phyloP scores from a whole-genome alignment of 495 filamentous ascomycete species.

The Cairneyella variabilis region DNA sequence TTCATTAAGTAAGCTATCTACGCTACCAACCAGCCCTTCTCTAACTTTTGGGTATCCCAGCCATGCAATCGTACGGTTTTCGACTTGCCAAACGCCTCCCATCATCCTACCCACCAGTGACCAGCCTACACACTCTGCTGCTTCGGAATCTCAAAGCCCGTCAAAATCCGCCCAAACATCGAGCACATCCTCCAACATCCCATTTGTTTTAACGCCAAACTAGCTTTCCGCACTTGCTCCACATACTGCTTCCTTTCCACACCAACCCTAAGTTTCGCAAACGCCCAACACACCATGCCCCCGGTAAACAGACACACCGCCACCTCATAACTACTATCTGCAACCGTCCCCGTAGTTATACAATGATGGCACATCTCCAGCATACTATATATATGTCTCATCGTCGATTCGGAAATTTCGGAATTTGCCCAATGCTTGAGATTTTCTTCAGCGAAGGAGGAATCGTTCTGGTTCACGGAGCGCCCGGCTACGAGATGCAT shows the following conservation, averaged over 20 bases:
- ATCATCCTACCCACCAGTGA: background rate
- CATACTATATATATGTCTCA: conserved; percentile 21
- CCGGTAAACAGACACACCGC: conserved; percentile 27
- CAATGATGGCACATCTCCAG: conserved; percentile 19
- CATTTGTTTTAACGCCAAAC: conserved; percentile 17
- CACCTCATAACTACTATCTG: conserved; percentile 24
- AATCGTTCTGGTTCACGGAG: conserved; percentile 12
- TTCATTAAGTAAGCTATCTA: too few relatives aligned
- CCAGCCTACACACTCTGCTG: background rate
- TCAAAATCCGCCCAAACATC: conserved; percentile 20
- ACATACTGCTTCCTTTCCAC: conserved; percentile 3
- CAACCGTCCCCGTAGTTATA: conserved; percentile 20
- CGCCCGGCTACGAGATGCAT: conserved; percentile 24
- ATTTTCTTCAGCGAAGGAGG: conserved; percentile 17
- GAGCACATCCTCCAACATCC: conserved; percentile 21
- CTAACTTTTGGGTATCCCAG: too few relatives aligned
- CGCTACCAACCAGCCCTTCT: too few relatives aligned
- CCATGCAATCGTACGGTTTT: too few relatives aligned
- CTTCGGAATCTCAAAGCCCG: conserved; percentile 18
- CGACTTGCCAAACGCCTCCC: background rate
- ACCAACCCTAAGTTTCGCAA: conserved; percentile 9
- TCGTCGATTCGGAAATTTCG: conserved; percentile 17
- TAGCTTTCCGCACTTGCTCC: conserved; percentile 17
- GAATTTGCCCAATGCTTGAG: conserved; percentile 22
- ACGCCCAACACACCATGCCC: conserved; percentile 25